phyloP scores from a whole-genome alignment of 2,329 filamentous ascomycete species.

The Ceratocystis colombiana region DNA sequence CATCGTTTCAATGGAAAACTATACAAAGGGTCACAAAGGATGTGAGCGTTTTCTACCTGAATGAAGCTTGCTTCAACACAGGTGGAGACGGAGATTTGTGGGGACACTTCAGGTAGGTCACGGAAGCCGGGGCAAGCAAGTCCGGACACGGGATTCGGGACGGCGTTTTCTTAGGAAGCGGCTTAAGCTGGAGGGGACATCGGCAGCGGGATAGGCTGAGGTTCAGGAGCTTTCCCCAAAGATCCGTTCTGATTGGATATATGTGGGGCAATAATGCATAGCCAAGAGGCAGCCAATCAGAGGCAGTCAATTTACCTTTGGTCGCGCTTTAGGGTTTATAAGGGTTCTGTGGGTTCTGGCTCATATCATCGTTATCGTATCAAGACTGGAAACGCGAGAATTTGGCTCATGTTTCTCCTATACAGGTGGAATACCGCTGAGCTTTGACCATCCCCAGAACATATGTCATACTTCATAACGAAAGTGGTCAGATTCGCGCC shows the following conservation, averaged over 20 bases:
- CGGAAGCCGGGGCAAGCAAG: neutral
- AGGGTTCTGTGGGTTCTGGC: neutral
- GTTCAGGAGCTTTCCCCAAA: neutral
- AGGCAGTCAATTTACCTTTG: no score
- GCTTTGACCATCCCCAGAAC: no score
- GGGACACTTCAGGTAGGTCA: neutral
- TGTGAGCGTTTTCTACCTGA: neutral
- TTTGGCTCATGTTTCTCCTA: no score
- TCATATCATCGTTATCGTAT: neutral
- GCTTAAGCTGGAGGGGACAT: neutral
- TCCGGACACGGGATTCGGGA: neutral
- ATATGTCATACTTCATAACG: no score
- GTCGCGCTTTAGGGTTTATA: neutral
- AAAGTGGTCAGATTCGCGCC: no score
- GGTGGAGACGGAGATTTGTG: neutral
- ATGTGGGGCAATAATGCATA: neutral
- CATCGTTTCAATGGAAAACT: slow-evolving; percentile 16
- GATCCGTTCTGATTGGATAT: neutral
- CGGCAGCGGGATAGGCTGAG: neutral
- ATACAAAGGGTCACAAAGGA: no score
- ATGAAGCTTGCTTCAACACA: neutral
- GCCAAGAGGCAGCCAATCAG: neutral
- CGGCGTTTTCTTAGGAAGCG: neutral
- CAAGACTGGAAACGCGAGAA: no score
- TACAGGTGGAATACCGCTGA: no score